Evolutionary conservation across 78 protist species (phyloP), one percentile per base, ranked within the genome.

Genomic region (Dictyostelium discoideum): DNA sequence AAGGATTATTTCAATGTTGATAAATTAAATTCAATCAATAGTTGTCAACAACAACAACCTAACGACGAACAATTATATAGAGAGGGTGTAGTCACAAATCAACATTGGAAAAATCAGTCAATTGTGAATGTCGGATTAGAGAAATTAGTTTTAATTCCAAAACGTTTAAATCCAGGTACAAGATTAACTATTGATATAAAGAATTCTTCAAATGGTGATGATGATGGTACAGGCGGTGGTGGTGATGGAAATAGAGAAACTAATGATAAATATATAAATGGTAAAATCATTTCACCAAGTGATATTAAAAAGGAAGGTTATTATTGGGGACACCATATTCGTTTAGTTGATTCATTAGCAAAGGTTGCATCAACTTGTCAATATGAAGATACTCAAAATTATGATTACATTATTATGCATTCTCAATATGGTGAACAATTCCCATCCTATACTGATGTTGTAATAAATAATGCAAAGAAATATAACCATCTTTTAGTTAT

Each of bases 301-400:
- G 74, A 82, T 3, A 85, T 90, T 32, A 80, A 82, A 74, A 32
- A 67, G 13, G 89, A 82, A 11, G 95, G 95, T 20, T 85, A 90
- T 46, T 90, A 90, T 37, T 90, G 95, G 95, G 95, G 95, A 10
- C 85, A 90, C 40, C 87, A 80, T 67, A 29, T 90, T 8, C 50
- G 95, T 44, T 65, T 29, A 8, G 95, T 67, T 9, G 82, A 90
- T 4, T 44, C 77, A 37, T 22, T 90, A 10, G 87, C 46, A 40
- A 5, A 16, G 8, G 48, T 67, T 29, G 82, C 63, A 6, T 16
- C 54, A 16, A 42, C 65, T 18, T 46, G 54, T 44, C 57, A 84
- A 39, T 24, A 32, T 37, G 3, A 32, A 22, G 72, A 81, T 22
- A 46, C 94, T 5, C 8, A 40, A 73, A 63, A 29, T 7, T 90